Percentiles rank a stretch among this genome's conserved stretches.
These are phyloP conservation scores for Austroboletus olivaceoglutinosus DNA, from an alignment of 1,284 basidiomycete genomes.

Conservation along the genomic window DNA sequence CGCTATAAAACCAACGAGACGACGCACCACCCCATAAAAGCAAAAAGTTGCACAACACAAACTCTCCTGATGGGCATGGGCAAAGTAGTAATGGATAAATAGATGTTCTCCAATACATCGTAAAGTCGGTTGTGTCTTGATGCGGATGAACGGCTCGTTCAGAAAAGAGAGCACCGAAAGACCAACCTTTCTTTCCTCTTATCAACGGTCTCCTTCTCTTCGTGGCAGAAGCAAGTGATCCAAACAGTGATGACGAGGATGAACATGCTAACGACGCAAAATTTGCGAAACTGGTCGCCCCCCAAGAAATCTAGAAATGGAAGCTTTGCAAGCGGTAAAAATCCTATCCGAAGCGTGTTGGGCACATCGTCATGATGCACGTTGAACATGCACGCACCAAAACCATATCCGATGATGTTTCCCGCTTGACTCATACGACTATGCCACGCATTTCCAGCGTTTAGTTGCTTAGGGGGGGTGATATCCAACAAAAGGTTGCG, in stretches of 20 bases:
- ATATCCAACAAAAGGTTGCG: conserved; percentile 91
- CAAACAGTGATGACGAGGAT: conserved; percentile 81
- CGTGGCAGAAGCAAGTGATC: conserved; percentile 81
- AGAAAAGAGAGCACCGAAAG: not conserved
- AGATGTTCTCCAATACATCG: conserved; percentile 76
- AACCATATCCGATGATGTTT: conserved; percentile 89
- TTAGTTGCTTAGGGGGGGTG: conserved; percentile 84
- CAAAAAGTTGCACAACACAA: conserved; percentile 88
- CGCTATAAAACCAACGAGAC: not conserved
- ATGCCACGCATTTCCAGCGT: conserved; percentile 96
- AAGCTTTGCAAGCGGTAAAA: conserved; percentile 76
- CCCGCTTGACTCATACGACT: conserved; percentile 94
- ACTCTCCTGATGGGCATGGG: conserved; percentile 84
- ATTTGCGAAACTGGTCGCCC: conserved; percentile 93
- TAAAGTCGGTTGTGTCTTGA: conserved; percentile 43
- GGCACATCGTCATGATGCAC: not conserved
- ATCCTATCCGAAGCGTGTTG: conserved; percentile 49
- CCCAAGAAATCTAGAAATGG: conserved; percentile 80
- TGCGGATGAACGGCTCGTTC: conserved; percentile 8
- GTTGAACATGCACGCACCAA: conserved; percentile 51
- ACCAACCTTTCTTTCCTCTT: conserved; percentile 44
- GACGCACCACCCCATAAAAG: conserved; percentile 86
- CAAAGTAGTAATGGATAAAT: conserved; percentile 67
- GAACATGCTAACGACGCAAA: conserved; percentile 83
- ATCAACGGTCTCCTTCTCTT: conserved; percentile 65